Evolutionary conservation across 148 eudicot species (phyloP).

Genomic region (Camellia sinensis): DNA sequence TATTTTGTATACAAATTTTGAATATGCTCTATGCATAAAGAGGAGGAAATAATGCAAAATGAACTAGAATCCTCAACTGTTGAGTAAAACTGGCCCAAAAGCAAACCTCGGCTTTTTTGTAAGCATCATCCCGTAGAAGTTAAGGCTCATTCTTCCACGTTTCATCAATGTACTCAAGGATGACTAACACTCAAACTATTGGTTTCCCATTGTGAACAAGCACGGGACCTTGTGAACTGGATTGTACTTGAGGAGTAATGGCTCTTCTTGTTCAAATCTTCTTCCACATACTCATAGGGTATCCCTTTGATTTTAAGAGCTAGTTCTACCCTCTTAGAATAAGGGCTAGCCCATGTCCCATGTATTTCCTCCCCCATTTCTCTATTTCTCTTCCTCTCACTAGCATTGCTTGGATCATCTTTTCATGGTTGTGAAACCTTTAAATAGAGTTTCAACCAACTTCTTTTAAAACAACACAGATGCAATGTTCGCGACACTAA

Average conservation of each 20-base stretch:
- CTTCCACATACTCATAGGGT: slow-evolving; percentile 36
- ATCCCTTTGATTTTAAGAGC: no score
- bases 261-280: slow-evolving; percentile 39
- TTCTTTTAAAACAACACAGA: no score
- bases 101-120: slow-evolving; percentile 15
- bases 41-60: background rate
- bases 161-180: slow-evolving; percentile 14
- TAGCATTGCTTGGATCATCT: no score
- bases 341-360: no score
- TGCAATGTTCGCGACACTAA: no score
- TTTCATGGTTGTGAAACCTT: no score
- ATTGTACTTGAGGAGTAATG: slow-evolving; percentile 18
- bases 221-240: slow-evolving; percentile 15
- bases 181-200: slow-evolving; percentile 4
- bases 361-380: background rate
- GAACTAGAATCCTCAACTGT: slow-evolving; percentile 16
- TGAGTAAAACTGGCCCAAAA: slow-evolving; percentile 31
- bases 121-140: slow-evolving; percentile 22
- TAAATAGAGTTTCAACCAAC: no score
- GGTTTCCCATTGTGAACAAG: slow-evolving; percentile 13
- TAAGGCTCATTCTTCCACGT: slow-evolving; percentile 20
- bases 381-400: background rate
- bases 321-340: background rate
- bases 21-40: no score
- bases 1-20: no score